Evolutionary conservation across 139 green algal genomes (phyloP).

Genomic region (Helicosporidium sp.): DNA sequence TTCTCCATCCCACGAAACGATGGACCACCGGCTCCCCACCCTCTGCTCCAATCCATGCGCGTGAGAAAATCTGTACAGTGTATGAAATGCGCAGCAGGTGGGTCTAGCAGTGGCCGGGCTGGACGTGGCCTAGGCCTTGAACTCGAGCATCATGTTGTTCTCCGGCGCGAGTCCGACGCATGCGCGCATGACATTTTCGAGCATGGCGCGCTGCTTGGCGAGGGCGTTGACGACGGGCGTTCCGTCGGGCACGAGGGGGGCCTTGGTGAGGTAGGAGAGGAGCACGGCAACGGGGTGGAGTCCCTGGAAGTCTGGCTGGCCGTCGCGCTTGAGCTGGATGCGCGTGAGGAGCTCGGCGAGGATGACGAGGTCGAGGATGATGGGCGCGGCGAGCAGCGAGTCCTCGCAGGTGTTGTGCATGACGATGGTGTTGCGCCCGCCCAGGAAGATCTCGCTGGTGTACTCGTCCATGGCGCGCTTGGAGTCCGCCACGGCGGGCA

Average conservation of each 20-base stretch:
- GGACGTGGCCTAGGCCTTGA: slow-evolving; percentile 6
- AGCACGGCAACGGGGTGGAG: slow-evolving; percentile 87
- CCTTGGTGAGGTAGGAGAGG: slow-evolving; percentile 90
- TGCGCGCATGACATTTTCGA: slow-evolving; percentile 93
- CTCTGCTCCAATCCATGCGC: neutral
- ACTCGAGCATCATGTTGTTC: slow-evolving; percentile 90
- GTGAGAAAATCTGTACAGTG: neutral
- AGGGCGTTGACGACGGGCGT: slow-evolving; percentile 94
- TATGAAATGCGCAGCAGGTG: neutral
- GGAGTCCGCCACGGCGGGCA: slow-evolving; percentile 89
- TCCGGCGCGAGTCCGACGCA: slow-evolving; percentile 86
- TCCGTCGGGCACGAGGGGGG: slow-evolving; percentile 61
- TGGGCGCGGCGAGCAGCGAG: slow-evolving; percentile 84
- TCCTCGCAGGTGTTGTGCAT: slow-evolving; percentile 99
- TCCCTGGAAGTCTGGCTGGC: slow-evolving; percentile 42
- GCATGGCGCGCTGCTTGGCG: slow-evolving; percentile 83
- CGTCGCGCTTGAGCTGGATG: slow-evolving; percentile 69
- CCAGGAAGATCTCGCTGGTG: slow-evolving; percentile 87
- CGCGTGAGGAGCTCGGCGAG: slow-evolving; percentile 81
- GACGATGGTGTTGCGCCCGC: slow-evolving; percentile 88
- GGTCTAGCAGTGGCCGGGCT: neutral
- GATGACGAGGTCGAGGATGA: slow-evolving; percentile 96
- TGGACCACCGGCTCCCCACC: too few relatives aligned
- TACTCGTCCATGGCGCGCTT: slow-evolving; percentile 99
- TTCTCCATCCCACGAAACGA: too few relatives aligned